A percentile compares a stretch with the other conserved stretches of the same genome.
phyloP scores from a whole-genome alignment of 108 stramenopile species.

The Fistulifera pelliculosa region DNA sequence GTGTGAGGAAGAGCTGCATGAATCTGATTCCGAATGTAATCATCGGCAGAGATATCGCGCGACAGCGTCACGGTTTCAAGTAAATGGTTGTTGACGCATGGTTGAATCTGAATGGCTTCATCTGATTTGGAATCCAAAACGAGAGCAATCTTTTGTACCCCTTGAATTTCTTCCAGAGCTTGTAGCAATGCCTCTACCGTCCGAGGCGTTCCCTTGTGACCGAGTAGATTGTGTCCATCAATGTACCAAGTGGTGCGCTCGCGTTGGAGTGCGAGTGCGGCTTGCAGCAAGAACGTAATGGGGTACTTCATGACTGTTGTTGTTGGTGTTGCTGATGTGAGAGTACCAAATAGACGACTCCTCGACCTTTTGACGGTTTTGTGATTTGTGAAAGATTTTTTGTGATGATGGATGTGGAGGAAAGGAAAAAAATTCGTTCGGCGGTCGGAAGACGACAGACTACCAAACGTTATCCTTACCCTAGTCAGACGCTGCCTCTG shows the following conservation, averaged over 20 bases:
- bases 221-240: conserved; percentile 45
- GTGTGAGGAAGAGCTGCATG: conserved; percentile 3
- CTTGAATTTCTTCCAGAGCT: conserved; percentile 22
- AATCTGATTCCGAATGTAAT: conserved; percentile 29
- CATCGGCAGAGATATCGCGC: conserved; percentile 23
- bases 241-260: conserved; percentile 21
- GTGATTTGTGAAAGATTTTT: too few species aligned
- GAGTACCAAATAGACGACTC: too few species aligned
- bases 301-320: too few species aligned
- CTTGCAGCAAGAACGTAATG: too few species aligned
- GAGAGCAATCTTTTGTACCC: conserved; percentile 15
- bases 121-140: conserved; percentile 36
- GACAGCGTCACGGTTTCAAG: conserved; percentile 12
- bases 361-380: too few species aligned
- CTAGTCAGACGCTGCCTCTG: too few species aligned
- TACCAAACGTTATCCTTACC: too few species aligned
- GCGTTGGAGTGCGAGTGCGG: too few species aligned
- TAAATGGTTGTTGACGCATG: neutral
- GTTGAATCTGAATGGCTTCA: neutral
- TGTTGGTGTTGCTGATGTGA: too few species aligned
- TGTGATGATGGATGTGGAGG: too few species aligned
- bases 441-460: too few species aligned
- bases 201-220: conserved; percentile 24
- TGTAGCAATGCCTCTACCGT: conserved; percentile 23
- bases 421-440: too few species aligned